Evolutionary conservation across 1,284 basidiomycete genomes (phyloP), one percentile per base, ranked within the genome.

Genomic region (Ustilago esculenta): DNA sequence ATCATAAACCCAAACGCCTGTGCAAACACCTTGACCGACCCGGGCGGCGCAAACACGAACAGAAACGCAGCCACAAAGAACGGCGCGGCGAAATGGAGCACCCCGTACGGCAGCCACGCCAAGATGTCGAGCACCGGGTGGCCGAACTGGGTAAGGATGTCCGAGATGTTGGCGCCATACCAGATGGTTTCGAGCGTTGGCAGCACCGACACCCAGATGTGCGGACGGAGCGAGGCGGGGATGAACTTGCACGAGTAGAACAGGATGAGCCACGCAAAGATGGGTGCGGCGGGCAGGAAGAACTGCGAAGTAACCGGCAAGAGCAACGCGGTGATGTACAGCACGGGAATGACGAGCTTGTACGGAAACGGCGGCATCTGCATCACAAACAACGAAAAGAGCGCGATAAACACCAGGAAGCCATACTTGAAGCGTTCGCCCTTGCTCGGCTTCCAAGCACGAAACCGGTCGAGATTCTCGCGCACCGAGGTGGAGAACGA

Each of bases 161-260:
- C 94, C 30, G 92, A 94, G 65, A 98, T 94, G 84, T 97, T 98
- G 46, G 93, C 94, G 10, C 95, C 95, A 82, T 96, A 98, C 25
- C 96, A 86, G 27, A 96, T 92, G 9, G 90, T 90, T 82, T 98
- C 95, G 52, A 98, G 87, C 0, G 94, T 95, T 0, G 95, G 95
- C 3, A 98, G 88, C 23, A 98, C 87, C 10, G 91, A 90, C 53
- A 98, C 94, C 74, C 92, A 94, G 49, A 97, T 92, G 18, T 86
- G 84, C 0, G 94, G 94, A 2, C 94, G 86, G 78, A 87, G 88
- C 4, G 83, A 70, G 10, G 86, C 85, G 0, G 93, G 91, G 60
- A 96, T 92, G 84, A 91, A 96, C 40, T 90, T 86, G 34, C 90
- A 91, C 17, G 89, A 89, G 85, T 90, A 97, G 84, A 90, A 97